These are phyloP conservation scores for Mycosphaerella arachidis DNA, from an alignment of 2,329 filamentous ascomycete genomes.

Conservation along the genomic window DNA sequence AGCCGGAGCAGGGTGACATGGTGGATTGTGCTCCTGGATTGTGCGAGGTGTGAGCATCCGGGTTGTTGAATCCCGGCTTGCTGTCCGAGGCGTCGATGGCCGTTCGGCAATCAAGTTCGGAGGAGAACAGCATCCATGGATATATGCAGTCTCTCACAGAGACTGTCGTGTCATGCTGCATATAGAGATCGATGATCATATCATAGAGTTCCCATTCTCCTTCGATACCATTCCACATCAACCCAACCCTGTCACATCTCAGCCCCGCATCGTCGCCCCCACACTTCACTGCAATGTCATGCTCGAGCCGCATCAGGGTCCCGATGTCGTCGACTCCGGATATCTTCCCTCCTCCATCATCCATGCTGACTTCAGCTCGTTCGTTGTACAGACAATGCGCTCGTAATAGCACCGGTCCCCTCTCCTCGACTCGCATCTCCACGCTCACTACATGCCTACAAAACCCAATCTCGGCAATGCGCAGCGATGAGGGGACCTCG, in stretches of 20 bases:
- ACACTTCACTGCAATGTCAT: not conserved
- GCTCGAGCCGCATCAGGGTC: conserved; percentile 1
- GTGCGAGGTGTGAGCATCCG: not conserved
- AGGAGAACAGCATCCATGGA: too few relatives aligned
- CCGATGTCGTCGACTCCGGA: not conserved
- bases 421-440: not conserved
- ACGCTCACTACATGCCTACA: conserved; percentile 5
- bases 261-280: not conserved
- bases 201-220: not conserved
- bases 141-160: not conserved
- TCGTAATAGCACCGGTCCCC: not conserved
- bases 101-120: too few relatives aligned
- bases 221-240: conserved; percentile 1
- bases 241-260: not conserved
- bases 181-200: not conserved
- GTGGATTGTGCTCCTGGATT: conserved; percentile 4
- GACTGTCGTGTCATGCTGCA: not conserved
- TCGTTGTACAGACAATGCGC: conserved; percentile 1
- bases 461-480: conserved; percentile 4
- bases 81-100: too few relatives aligned
- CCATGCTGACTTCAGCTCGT: conserved; percentile 7
- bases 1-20: not conserved
- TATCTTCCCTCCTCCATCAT: not conserved
- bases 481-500: conserved; percentile 6
- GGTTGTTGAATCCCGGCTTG: too few relatives aligned